Conservation (phyloP, 1,139 yeast genomes). For the Suhomyces bribrorum region DNA sequence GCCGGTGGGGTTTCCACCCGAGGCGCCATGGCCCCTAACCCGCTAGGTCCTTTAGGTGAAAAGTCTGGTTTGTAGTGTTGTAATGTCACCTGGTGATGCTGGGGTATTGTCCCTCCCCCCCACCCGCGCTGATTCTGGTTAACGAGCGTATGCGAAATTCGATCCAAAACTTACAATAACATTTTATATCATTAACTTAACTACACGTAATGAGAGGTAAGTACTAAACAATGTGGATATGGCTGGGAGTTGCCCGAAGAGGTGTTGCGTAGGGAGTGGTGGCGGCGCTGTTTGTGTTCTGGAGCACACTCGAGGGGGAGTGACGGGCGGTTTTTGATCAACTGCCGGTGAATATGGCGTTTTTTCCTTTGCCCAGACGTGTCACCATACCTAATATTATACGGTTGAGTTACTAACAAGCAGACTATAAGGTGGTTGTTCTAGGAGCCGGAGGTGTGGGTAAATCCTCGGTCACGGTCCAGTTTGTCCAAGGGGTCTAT, state of each 20-base stretch:
- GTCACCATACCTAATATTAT: no score
- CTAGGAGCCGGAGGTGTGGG: conserved; percentile 58
- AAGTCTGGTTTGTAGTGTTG: no score
- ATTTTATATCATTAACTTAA: conserved; percentile 11
- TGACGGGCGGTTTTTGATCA: no score
- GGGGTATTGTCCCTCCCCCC: not conserved
- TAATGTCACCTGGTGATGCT: not conserved
- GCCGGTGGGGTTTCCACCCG: no score
- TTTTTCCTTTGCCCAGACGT: no score
- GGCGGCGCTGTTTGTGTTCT: not conserved
- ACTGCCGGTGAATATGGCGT: no score
- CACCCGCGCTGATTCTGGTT: conserved; percentile 2
- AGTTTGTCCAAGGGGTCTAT: conserved; percentile 53
- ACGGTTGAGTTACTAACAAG: conserved; percentile 9
- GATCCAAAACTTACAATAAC: conserved; percentile 1
- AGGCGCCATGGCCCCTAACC: no score
- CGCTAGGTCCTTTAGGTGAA: no score
- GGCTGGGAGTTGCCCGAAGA: no score
- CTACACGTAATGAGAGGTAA: conserved; percentile 19
- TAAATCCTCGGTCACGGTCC: conserved; percentile 53
- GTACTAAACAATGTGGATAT: no score
- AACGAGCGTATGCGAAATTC: conserved; percentile 13
- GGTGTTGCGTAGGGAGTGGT: no score
- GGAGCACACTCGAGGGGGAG: not conserved
- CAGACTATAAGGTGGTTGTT: conserved; percentile 48